Evolutionary conservation across 139 green algal species (phyloP), one percentile per base, ranked within the genome.

Genomic region (Chlorella sp.): DNA sequence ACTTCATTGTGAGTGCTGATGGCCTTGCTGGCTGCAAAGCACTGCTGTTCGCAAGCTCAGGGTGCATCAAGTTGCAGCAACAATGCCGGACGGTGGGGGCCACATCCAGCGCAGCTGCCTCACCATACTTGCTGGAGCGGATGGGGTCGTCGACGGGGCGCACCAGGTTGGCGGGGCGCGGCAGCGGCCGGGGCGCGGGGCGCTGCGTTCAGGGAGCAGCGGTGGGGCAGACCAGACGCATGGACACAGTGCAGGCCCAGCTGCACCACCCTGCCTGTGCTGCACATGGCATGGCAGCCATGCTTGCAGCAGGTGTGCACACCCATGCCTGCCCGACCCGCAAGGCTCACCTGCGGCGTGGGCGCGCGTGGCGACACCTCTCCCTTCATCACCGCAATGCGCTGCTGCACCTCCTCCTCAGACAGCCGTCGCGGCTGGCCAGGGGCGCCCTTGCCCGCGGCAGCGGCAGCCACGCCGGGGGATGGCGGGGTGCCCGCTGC

Each of bases 391-490:
- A 79, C 73, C 0, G 84, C 84, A 13, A 88, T 84, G 38, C 75
- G 75, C 60, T 81, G 84, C 84, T 88, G 84, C 56, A 88, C 57
- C 69, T 88, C 84, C 3, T 84, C 84, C 23, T 88, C 84, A 23
- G 60, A 76, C 39, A 88, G 84, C 9, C 41, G 63, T 26, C 84
- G 39, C 0, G 38, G 39, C 60, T 81, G 44, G 41, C 39, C 4
- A 18, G 16, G 2, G 30, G 51, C 41, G 2, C 1, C 30, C 39
- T 41, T 0, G 34, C 32, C 36, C 20, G 28, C 55, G 6, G 21
- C 23, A 5, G 80, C 80, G 38, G 38, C 67, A 26, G 28, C 34
- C 23, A 23, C 51, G 11, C 12, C 20, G 15, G 72, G 18, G 4
- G 67, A 51, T 15, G 32, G n/a, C 34, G 32, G 32, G 28, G 34